Base-by-base conservation (phyloP, 306 rosid genomes). In the Castanea sativa region DNA sequence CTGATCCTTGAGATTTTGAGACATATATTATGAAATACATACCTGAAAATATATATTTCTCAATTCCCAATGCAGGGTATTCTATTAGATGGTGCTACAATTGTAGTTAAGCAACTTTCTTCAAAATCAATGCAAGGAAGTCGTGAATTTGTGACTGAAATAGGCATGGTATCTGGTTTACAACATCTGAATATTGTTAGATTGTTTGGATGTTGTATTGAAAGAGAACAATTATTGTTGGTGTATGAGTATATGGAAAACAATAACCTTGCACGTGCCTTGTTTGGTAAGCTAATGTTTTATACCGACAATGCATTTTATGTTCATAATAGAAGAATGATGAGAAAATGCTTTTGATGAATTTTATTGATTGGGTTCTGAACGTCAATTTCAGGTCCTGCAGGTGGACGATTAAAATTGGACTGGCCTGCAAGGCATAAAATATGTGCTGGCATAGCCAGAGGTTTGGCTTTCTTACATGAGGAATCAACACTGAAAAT, bases 391-490 rank as follows among this genome's bases (percentile, higher is more conserved):
- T 27, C 75, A 92, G 91, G 89, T 76, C 78, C 76, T 5, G 76
- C 79, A 70, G 5, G 25, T 23, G 71, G 55, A 30, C 85, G 19
- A 77, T 74, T 88, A 43, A 75, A 70, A 43, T 23, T 89, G 78
- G 88, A 87, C 32, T 91, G 97, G 96, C 78, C 85, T 56, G 74
- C 88, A 70, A 91, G 96, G 82, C 79, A 64, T 35, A 85, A 80
- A 78, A 91, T 93, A 65, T 89, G 94, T 73, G 81, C 87, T 8
- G 94, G 97, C 71, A 81, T 93, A 78, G 96, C 96, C 13, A 93
- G 79, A 78, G 97, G 96, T 30, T 81, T 93, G 20, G 86, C 92
- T 70, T 91, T 89, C 83, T 93, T 93, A 35, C 94, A 93, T 12
- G 97, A 93, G 63, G 96, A 92, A 71, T 91, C 97, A 12, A 79